phyloP scores from a whole-genome alignment of 805 yeast species.

The Ascoidea asiatica region DNA sequence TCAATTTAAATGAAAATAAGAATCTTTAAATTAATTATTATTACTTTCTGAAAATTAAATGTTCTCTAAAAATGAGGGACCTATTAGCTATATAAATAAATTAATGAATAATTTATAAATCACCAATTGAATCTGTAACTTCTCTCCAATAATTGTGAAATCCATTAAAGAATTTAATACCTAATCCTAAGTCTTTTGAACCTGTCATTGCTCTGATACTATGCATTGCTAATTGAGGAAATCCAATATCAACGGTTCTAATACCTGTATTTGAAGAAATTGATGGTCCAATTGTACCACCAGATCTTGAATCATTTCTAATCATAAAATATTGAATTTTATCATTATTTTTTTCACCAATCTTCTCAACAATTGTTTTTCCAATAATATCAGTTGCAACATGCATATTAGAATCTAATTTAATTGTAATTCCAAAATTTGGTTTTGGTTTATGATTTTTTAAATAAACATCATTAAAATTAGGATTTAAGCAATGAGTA shows the following conservation, averaged over 20 bases:
- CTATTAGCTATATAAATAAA: no score
- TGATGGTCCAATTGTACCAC: slow-evolving; percentile 81
- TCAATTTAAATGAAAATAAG: no score
- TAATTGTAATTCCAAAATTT: slow-evolving; percentile 59
- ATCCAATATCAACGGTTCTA: slow-evolving; percentile 68
- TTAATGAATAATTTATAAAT: slow-evolving; percentile 28
- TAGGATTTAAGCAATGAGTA: slow-evolving; percentile 71
- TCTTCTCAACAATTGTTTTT: slow-evolving; percentile 51
- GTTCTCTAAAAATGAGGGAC: no score
- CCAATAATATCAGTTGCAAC: slow-evolving; percentile 77
- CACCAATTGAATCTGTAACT: slow-evolving; percentile 38
- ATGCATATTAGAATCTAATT: slow-evolving; percentile 68
- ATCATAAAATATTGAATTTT: slow-evolving; percentile 72
- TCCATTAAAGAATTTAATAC: slow-evolving; percentile 55
- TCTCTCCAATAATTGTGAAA: slow-evolving; percentile 58
- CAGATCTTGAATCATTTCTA: slow-evolving; percentile 73
- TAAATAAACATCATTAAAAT: slow-evolving; percentile 52
- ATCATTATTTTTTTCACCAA: slow-evolving; percentile 54
- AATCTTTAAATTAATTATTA: no score
- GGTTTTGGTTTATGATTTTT: slow-evolving; percentile 73
- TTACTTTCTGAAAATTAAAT: no score
- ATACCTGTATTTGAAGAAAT: slow-evolving; percentile 55
- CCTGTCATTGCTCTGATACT: slow-evolving; percentile 75
- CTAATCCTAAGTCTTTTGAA: slow-evolving; percentile 63
- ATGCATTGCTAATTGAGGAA: slow-evolving; percentile 79